phyloP scores from a whole-genome alignment of 2,329 filamentous ascomycete genomes.

The Apiospora marii region DNA sequence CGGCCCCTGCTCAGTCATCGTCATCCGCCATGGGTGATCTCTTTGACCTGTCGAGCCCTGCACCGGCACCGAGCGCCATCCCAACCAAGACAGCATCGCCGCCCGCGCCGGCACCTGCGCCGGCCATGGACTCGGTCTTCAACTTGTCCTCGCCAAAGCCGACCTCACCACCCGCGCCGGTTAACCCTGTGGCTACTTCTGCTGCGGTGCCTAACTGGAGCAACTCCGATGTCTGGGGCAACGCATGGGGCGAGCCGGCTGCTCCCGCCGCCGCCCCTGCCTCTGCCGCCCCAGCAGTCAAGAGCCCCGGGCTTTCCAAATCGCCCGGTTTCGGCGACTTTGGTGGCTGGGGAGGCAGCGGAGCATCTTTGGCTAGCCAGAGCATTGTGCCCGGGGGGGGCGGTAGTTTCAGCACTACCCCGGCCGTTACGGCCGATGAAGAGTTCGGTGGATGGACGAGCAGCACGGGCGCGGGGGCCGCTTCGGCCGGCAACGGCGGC shows the following conservation, averaged over 20 bases:
- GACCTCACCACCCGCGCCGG: slow-evolving; percentile 50
- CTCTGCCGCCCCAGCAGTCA: slow-evolving; percentile 58
- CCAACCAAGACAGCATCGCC: slow-evolving; percentile 56
- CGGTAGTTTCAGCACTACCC: slow-evolving; percentile 69
- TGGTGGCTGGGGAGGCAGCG: slow-evolving; percentile 59
- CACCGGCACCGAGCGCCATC: slow-evolving; percentile 46
- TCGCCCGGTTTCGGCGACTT: slow-evolving; percentile 62
- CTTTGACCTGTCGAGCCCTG: slow-evolving; percentile 73
- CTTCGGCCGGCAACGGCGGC: slow-evolving; percentile 44
- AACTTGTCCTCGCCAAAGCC: slow-evolving; percentile 70
- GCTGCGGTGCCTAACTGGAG: slow-evolving; percentile 46
- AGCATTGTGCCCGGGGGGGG: slow-evolving; percentile 68
- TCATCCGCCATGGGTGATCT: slow-evolving; percentile 77
- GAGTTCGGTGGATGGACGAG: slow-evolving; percentile 97
- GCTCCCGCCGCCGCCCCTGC: slow-evolving; percentile 56
- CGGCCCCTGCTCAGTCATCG: slow-evolving; percentile 49
- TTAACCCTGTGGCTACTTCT: slow-evolving; percentile 46
- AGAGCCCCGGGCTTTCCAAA: slow-evolving; percentile 62
- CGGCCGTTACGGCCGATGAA: slow-evolving; percentile 85
- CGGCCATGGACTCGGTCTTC: slow-evolving; percentile 73
- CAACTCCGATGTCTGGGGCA: slow-evolving; percentile 82
- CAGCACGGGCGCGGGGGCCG: slow-evolving; percentile 56
- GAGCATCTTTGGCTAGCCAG: slow-evolving; percentile 61
- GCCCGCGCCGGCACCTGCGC: slow-evolving; percentile 49
- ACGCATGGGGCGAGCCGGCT: slow-evolving; percentile 80